These are phyloP conservation scores for Thielaviopsis punctulata DNA, from an alignment of 2,329 filamentous ascomycete genomes.

Conservation along the genomic window DNA sequence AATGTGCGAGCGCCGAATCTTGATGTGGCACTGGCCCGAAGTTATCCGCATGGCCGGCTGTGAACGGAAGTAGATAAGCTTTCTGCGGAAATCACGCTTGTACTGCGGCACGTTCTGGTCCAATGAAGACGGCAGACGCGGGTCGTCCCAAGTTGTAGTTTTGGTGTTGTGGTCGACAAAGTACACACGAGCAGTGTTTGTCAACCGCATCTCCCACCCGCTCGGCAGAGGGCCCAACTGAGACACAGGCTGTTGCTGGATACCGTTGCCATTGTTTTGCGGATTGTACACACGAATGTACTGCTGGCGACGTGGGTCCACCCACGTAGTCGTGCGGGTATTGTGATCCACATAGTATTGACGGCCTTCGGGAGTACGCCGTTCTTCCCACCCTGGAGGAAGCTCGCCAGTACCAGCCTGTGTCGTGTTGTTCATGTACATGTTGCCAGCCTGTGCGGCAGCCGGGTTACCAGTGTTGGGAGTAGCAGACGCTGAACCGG, in stretches of 20 bases:
- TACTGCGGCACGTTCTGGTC: conserved; percentile 98
- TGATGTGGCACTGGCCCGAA: conserved; percentile 94
- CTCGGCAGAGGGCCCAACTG: conserved; percentile 89
- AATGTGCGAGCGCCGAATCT: conserved; percentile 88
- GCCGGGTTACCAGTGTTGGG: conserved; percentile 17
- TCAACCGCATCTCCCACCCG: conserved; percentile 98
- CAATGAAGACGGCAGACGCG: conserved; percentile 79
- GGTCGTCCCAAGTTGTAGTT: conserved; percentile 98
- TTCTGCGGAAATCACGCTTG: conserved; percentile 95
- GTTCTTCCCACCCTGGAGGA: conserved; percentile 88
- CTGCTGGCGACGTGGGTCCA: conserved; percentile 89
- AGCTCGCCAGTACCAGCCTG: conserved; percentile 89
- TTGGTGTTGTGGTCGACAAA: conserved; percentile 99
- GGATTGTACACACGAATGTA: conserved; percentile 96
- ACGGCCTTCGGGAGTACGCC: conserved; percentile 85
- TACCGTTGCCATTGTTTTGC: conserved; percentile 68
- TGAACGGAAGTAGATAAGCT: conserved; percentile 97
- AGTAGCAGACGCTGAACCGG: conserved; percentile 17
- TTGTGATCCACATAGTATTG: conserved; percentile 98
- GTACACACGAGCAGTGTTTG: conserved; percentile 93
- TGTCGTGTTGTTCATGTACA: conserved; percentile 88
- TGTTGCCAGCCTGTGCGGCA: conserved; percentile 44
- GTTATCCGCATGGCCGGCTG: conserved; percentile 91
- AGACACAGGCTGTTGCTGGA: conserved; percentile 94
- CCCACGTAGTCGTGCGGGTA: conserved; percentile 94